Evolutionary conservation across 148 eudicot species (phyloP), one percentile per base, ranked within the genome.

Genomic region (Chenopodium suecicum): DNA sequence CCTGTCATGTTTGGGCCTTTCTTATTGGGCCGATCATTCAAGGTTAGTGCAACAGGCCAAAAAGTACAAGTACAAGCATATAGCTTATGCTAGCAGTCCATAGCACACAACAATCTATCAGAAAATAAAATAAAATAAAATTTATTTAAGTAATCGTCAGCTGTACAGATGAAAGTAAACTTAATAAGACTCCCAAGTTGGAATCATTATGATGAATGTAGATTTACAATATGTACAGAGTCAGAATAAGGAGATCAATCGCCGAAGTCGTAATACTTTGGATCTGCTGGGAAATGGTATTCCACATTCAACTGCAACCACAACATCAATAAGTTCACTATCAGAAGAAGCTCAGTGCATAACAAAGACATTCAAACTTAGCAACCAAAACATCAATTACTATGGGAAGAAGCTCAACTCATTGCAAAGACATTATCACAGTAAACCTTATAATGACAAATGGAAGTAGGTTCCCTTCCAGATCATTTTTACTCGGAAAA

Each of bases 211-310:
- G 56, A 73, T 11, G 69, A 2, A 47, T 63, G 62, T 64, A 73
- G 56, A 71, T 16, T 56, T 47, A 62, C 78, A 48, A 41, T 69
- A 27, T 29, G 64, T 14, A 80, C 68, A 29, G 54, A 20, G 62
- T 22, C 47, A 12, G 72, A 10, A 16, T 13, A 58, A 27, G 34
- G 60, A 47, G 32, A 14, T 73, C 16, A 83, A 84, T 86, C 82
- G 74, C 93, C 86, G 81, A 94, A 88, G 79, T 88, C 87, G 77
- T 89, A 94, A 70, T 91, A 94, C 86, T 92, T 94, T 17, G 98
- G 98, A 89, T 94, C 89, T 56, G 82, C 86, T 32, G 95, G 98
- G 74, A 86, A 94, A 88, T 94, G 91, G 85, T 92, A 90, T 73
- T 92, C 94, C 74, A 92, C 89, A 75, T 86, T 87, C 87, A 92